A percentile compares a stretch with the other conserved stretches of the same genome.
Evolutionary conservation across 495 filamentous ascomycete genomes (phyloP).

Genomic region (Hapsidospora chrysogenum): DNA sequence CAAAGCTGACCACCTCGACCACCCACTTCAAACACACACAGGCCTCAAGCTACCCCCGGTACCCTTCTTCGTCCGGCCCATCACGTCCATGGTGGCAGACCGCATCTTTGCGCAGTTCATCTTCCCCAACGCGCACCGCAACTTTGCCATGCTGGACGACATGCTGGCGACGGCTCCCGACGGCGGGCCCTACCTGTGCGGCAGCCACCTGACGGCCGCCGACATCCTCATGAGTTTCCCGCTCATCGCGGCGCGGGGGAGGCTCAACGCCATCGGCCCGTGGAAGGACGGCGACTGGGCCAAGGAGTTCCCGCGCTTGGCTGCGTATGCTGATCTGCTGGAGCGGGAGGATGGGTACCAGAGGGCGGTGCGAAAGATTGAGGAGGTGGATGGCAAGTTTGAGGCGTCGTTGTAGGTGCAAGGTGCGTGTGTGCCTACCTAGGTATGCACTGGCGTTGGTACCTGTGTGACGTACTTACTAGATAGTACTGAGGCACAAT

Average conservation of each 20-base stretch:
- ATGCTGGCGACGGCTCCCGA: constrained; percentile 44
- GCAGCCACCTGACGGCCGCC: constrained; percentile 52
- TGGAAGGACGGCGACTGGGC: constrained; percentile 9
- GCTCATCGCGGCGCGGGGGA: constrained; percentile 38
- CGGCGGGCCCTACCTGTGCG: constrained; percentile 56
- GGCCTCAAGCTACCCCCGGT: constrained; percentile 42
- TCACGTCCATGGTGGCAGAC: constrained; percentile 46
- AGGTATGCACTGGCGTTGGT: too few species aligned
- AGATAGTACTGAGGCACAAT: too few species aligned
- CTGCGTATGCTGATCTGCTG: constrained; percentile 43
- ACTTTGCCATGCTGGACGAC: constrained; percentile 57
- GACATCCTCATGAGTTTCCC: constrained; percentile 74
- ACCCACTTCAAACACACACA: too few species aligned
- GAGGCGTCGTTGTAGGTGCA: background rate
- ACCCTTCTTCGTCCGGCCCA: constrained; percentile 75
- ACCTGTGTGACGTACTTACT: too few species aligned
- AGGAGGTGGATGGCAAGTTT: constrained; percentile 28
- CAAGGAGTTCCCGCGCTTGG: constrained; percentile 26
- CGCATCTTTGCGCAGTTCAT: constrained; percentile 45
- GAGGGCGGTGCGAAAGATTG: constrained; percentile 37
- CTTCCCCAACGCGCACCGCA: constrained; percentile 40
- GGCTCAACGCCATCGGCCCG: constrained; percentile 29
- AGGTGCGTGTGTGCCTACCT: too few species aligned
- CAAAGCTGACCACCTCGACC: too few species aligned
- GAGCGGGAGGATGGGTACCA: constrained; percentile 44